A percentile compares a stretch with the other conserved stretches of the same genome.
Evolutionary conservation across 345 rosid species (phyloP).

Genomic region (Erodium maritimum): DNA sequence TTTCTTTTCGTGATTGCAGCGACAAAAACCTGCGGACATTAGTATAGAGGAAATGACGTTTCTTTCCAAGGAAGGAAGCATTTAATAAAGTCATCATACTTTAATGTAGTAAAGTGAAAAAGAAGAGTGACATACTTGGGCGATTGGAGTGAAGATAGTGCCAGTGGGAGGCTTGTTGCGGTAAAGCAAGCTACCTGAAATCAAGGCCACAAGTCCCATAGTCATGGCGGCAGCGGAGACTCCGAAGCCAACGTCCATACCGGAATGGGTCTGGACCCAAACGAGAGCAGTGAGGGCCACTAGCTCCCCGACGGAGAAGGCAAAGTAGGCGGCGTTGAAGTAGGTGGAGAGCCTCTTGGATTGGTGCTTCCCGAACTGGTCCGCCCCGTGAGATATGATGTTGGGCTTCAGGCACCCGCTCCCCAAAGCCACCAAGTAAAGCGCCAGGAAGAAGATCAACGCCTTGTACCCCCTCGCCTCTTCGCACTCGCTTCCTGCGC

Average conservation of each 20-base stretch:
- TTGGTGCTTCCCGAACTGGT: constrained; percentile 58
- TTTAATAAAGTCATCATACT: too few species aligned
- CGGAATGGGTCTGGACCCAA: constrained; percentile 95
- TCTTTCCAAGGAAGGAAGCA: too few species aligned
- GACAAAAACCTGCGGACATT: constrained; percentile 54
- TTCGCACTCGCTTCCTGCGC: constrained; percentile 19
- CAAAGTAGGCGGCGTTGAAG: constrained; percentile 92
- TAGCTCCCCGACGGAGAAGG: constrained; percentile 86
- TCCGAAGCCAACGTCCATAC: constrained; percentile 93
- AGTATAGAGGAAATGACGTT: too few species aligned
- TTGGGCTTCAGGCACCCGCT: constrained; percentile 98
- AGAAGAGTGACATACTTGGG: constrained; percentile 51
- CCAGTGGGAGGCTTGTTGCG: constrained; percentile 78
- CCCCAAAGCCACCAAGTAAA: constrained; percentile 86
- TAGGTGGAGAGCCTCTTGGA: constrained; percentile 75
- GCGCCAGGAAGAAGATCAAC: constrained; percentile 58
- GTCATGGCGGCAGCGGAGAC: constrained; percentile 94
- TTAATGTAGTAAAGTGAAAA: too few species aligned
- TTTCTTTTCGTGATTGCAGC: constrained; percentile 74
- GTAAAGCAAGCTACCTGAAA: constrained; percentile 66
- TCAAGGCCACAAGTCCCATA: constrained; percentile 62
- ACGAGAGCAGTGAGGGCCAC: constrained; percentile 76
- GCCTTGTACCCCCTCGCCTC: constrained; percentile 81
- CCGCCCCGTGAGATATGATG: constrained; percentile 98
- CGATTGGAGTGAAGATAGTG: constrained; percentile 70